Evolutionary conservation across 352 stramenopile genomes (phyloP).

Genomic region (Blastocystis sp.): DNA sequence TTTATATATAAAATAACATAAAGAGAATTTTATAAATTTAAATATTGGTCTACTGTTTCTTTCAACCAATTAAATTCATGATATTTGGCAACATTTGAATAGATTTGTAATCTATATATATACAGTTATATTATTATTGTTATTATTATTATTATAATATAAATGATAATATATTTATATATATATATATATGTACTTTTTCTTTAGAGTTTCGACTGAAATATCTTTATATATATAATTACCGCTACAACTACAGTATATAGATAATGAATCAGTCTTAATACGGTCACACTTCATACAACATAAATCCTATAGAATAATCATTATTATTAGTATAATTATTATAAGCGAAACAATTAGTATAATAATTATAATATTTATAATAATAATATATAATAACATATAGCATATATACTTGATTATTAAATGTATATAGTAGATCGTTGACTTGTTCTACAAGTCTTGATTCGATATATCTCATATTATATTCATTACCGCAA

Average conservation of each 20-base stretch:
- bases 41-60: background rate
- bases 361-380: too few relatives aligned
- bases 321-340: background rate
- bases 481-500: conserved; percentile 39
- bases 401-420: too few relatives aligned
- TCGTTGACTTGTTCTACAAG: conserved; percentile 39
- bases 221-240: conserved; percentile 43
- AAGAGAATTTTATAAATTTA: background rate
- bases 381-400: too few relatives aligned
- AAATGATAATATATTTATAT: background rate
- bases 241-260: conserved; percentile 59
- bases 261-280: conserved; percentile 53
- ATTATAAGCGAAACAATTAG: too few relatives aligned
- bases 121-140: conserved; percentile 12
- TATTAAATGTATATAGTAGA: conserved; percentile 28
- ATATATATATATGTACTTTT: conserved; percentile 31
- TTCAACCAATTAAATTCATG: conserved; percentile 19
- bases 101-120: background rate
- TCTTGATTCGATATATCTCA: conserved; percentile 33
- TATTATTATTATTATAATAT: background rate
- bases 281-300: conserved; percentile 58
- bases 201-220: background rate
- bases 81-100: conserved; percentile 1
- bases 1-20: conserved; percentile 1
- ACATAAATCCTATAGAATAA: conserved; percentile 48